Base-by-base conservation (phyloP, 2,329 filamentous ascomycete genomes). In the Zymoseptoria tritici region DNA sequence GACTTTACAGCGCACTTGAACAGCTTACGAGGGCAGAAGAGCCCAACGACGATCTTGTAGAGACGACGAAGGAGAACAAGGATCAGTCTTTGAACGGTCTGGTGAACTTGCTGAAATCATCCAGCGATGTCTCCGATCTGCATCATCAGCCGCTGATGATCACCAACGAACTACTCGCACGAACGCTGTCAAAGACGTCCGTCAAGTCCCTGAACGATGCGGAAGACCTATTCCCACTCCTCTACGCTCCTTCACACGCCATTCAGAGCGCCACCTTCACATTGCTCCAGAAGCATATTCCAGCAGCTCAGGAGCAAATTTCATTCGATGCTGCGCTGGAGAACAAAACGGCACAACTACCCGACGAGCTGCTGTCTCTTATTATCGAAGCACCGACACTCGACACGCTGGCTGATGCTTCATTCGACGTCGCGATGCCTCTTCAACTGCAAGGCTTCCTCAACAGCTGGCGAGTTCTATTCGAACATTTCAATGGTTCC, bases 381-480 rank as follows among this genome's bases (percentile, higher is more conserved):
- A 80, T 97, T 13, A 81, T 95, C 0, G 89, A 95, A 62, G 81
- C 88, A 0, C 90, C 93, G 0, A 86, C 85, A 0, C 78, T 89
- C 2, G 83, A 88, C n/a, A 79, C 80, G 11, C 83, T 91, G 52
- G 79, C 82, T 0, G 85, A 89, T 53, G 82, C 87, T 8, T 78
- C 82, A 42, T 84, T 91, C 21, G 81, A 85, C 4, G 79, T 83
- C 16, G 77, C 72, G 36, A 88, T 92, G 67, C 91, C 91, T 9
- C 77, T 84, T 0, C 71, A 83, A 0, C 79, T 96, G 54, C 85
- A 91, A 56, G 85, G 87, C 9, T 99, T 97, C 69, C 80, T 99
- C 2, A 79, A 96, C 26, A 89, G 90, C 9, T 99, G 94, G 94
- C 84, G 90, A 64, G 80, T 97, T 1, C 81, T 97, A 0, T 97